phyloP scores from a whole-genome alignment of 805 yeast genomes.

The Komagataella kurtzmanii region DNA sequence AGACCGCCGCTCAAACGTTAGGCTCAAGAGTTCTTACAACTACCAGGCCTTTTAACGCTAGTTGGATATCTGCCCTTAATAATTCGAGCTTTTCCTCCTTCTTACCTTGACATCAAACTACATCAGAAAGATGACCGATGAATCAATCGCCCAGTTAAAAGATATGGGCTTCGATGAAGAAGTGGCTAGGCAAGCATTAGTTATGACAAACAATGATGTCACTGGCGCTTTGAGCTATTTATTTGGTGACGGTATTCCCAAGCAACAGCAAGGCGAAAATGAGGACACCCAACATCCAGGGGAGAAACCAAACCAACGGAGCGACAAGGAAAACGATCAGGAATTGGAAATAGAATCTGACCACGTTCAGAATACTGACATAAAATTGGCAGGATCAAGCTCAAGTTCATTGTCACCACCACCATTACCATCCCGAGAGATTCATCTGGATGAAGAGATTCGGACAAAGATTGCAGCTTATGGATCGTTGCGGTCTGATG shows the following conservation, averaged over 20 bases:
- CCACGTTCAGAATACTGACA: background rate
- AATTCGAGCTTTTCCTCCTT: background rate
- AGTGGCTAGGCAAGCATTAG: slow-evolving; percentile 24
- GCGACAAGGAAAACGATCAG: background rate
- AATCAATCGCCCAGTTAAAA: slow-evolving; percentile 3
- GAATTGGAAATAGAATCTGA: background rate
- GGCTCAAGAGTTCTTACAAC: too few species aligned
- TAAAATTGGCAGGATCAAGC: background rate
- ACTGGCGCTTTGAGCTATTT: slow-evolving; percentile 22
- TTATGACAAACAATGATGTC: slow-evolving; percentile 16
- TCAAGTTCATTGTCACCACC: background rate
- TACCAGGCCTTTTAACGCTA: too few species aligned
- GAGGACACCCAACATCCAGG: background rate
- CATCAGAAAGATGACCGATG: background rate
- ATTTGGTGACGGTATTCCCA: slow-evolving; percentile 14
- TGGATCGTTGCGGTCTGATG: slow-evolving; percentile 6
- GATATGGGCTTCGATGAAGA: slow-evolving; percentile 28
- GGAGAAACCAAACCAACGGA: background rate
- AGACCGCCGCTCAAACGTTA: too few species aligned
- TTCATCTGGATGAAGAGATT: slow-evolving; percentile 12
- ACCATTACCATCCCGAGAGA: slow-evolving; percentile 3
- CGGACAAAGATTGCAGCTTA: slow-evolving; percentile 10
- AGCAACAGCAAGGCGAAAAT: background rate
- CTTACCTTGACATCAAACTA: background rate
- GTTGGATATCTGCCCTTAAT: background rate